Base-by-base conservation (phyloP, 202 grass and related monocot species). In the Dendrocalamus latiflorus region DNA sequence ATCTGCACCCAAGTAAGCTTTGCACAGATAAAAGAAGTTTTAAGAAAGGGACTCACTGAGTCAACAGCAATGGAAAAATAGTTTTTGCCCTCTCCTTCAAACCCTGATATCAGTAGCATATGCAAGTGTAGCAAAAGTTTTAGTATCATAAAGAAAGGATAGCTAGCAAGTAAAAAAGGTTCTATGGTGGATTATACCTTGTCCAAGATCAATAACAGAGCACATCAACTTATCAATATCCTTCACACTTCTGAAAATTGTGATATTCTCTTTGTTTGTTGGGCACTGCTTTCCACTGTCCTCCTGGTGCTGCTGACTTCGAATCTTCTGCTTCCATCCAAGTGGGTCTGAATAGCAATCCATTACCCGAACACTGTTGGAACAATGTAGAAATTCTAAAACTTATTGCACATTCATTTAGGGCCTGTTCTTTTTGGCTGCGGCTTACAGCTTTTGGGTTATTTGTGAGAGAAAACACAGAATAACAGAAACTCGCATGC, bases 331-430 rank as follows among this genome's bases (percentile, higher is more conserved):
- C 37, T 98, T 95, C 95, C 95, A 98, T 30, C 91, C 95, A 66
- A 95, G 81, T 12, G 95, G 93, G 73, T 98, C 93, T 20, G 89
- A 88, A 74, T 91, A 93, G 87, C 91, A 98, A 88, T 98, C 95
- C 72, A 95, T 54, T 75, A 98, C 82, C 11, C 81, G 72, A 33
- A 93, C 81, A 60, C 95, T 92, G 75, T 70, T 69, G 72, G 63
- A 82, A 45, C 38, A 45, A 85, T 72, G 15, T 50, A 69, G 69
- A 79, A 16, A 30, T 8, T 80, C 15, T 53, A 41, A 65, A 55
- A 68, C 34, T 65, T 4, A 83, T 55, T 56, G 44, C 36, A 42
- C 59, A 81, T 54, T 21, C 68, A 74, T 28, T 8, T 44, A 28
- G 1, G 26, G 26, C 26, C 26, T 1, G 26, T 28, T 28, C 26